Percentiles rank a stretch among this genome's conserved stretches.
These are phyloP conservation scores for Picea abies DNA, from an alignment of 83 land plant species.

Conservation along the genomic window DNA sequence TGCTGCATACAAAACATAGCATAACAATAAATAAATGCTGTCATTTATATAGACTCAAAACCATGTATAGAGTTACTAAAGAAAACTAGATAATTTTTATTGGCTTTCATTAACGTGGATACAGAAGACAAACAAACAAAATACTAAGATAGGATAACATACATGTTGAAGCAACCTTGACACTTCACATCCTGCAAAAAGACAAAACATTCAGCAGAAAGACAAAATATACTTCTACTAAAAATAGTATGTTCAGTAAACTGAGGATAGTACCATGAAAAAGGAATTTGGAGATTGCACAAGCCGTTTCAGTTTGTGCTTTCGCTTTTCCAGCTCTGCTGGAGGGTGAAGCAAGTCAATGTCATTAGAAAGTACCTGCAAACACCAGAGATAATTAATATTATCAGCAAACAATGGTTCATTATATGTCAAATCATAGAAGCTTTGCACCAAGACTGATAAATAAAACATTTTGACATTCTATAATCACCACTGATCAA, in stretches of 20 bases:
- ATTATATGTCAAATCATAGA: too few relatives aligned
- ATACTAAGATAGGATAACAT: background rate
- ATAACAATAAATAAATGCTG: background rate
- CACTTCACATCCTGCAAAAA: conserved; percentile 56
- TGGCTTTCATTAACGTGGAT: too few relatives aligned
- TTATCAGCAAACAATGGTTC: too few relatives aligned
- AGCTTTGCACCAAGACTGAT: too few relatives aligned
- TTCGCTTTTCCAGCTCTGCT: conserved; percentile 83
- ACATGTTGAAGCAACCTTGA: conserved; percentile 68
- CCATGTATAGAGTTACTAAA: background rate
- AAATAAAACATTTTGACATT: too few relatives aligned
- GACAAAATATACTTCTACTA: too few relatives aligned
- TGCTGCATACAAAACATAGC: conserved; percentile 34
- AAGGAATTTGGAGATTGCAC: conserved; percentile 86
- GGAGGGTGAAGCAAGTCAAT: conserved; percentile 89
- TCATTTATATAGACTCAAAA: background rate
- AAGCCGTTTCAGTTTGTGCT: conserved; percentile 89
- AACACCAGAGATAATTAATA: background rate
- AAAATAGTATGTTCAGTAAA: too few relatives aligned
- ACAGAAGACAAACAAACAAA: background rate
- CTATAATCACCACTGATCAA: too few relatives aligned
- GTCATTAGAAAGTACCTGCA: conserved; percentile 82
- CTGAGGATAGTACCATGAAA: conserved; percentile 62
- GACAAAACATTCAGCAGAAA: too few relatives aligned
- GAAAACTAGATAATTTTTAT: too few relatives aligned